phyloP scores from a whole-genome alignment of 257 asterid species.

The Ocimum tenuiflorum region DNA sequence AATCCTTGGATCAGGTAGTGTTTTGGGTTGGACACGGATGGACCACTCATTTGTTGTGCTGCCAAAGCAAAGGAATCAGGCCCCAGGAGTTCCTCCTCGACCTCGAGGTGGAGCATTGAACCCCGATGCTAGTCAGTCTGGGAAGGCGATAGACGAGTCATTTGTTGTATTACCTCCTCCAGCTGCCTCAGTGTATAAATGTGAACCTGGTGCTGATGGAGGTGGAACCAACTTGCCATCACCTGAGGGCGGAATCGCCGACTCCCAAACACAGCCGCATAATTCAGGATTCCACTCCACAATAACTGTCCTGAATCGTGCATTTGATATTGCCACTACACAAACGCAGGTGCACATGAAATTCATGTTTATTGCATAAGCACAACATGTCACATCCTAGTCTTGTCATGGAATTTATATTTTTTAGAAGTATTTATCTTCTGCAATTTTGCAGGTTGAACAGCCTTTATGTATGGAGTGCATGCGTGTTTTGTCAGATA shows the following conservation, averaged over 20 bases:
- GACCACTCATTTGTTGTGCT: slow-evolving; percentile 82
- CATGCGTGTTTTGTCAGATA: slow-evolving; percentile 87
- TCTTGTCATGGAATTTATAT: neutral
- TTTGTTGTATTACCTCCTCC: slow-evolving; percentile 98
- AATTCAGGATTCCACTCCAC: slow-evolving; percentile 87
- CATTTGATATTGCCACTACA: slow-evolving; percentile 82
- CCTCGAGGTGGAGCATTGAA: slow-evolving; percentile 53
- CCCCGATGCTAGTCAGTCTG: slow-evolving; percentile 57
- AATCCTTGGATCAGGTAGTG: slow-evolving; percentile 52
- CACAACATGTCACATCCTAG: too few species aligned
- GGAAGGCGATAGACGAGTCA: slow-evolving; percentile 89
- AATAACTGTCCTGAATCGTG: slow-evolving; percentile 77
- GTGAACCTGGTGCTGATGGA: slow-evolving; percentile 67
- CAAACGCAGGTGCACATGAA: slow-evolving; percentile 56
- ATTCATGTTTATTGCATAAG: slow-evolving; percentile 8
- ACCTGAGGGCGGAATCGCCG: slow-evolving; percentile 45
- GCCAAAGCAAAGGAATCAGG: slow-evolving; percentile 75
- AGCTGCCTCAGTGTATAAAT: slow-evolving; percentile 88
- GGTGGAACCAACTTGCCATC: slow-evolving; percentile 49
- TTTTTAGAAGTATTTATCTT: neutral
- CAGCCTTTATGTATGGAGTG: slow-evolving; percentile 96
- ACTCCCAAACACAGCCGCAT: slow-evolving; percentile 48
- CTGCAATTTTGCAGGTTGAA: slow-evolving; percentile 59
- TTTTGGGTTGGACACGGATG: slow-evolving; percentile 64
- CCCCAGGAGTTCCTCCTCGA: slow-evolving; percentile 59